Base-by-base conservation (phyloP, 768 basidiomycete species). In the Saitozyma podzolica region DNA sequence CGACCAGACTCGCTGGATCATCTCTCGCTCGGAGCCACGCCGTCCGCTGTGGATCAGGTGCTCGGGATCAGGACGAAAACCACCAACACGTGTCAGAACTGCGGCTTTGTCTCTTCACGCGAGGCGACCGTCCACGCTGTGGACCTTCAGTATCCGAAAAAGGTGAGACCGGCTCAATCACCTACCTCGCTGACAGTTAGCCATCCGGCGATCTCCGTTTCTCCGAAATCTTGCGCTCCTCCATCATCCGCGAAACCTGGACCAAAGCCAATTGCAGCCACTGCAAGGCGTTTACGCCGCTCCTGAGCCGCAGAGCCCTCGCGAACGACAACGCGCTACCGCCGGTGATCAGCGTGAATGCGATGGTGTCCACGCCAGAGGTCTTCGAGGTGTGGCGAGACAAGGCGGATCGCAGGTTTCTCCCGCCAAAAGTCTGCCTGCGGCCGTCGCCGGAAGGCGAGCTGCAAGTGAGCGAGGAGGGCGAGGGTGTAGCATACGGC, bases 211-310 rank as follows among this genome's bases (percentile, higher is more conserved):
- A 17, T 8, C 74, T 74, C 0, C 69, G 76, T 0, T 92, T 97
- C 70, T 68, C 84, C 3, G 84, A 85, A 6, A 83, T 96, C 62
- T 80, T 99, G 2, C 84, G 85, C 6, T 82, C 84, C 42, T 93
- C 96, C 1, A 77, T 98, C 13, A 82, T 89, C 45, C 89, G 92
- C 29, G 88, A 91, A 61, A 88, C 88, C 65, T 84, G 86, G 17
- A 90, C 94, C 74, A 94, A 91, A 79, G 89, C 91, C 7, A 89
- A 86, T 8, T 99, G 96, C 77, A 86, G 86, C 64, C 84, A 82
- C 2, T 98, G 95, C 82, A 89, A 88, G 76, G 86, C 87, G 43
- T 87, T 89, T 69, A 80, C 89, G 2, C 87, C 83, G 13, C 89
- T 95, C 64, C 84, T 87, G 87, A 41, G 83, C 84, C 47, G 86